phyloP scores from a whole-genome alignment of 1,139 yeast genomes.

The Suhomyces atakaporum region DNA sequence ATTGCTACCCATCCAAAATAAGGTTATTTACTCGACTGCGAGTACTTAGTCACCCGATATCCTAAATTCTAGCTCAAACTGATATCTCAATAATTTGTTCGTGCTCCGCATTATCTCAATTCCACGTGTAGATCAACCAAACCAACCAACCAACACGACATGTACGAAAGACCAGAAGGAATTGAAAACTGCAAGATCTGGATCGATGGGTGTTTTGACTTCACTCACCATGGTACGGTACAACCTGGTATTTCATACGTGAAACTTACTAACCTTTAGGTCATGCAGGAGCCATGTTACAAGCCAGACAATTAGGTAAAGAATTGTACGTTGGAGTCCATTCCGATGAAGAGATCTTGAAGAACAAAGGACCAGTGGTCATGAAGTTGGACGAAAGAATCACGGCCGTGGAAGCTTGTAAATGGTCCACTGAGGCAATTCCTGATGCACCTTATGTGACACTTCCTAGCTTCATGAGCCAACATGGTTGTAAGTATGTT shows the following conservation, averaged over 20 bases:
- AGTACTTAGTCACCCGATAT: background rate
- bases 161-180: conserved; percentile 49
- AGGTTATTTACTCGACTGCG: too few species aligned
- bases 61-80: background rate
- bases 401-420: conserved; percentile 83
- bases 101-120: background rate
- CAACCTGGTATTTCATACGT: background rate
- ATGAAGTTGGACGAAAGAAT: conserved; percentile 81
- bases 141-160: conserved; percentile 13
- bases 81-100: background rate
- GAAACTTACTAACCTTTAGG: conserved; percentile 34
- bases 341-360: conserved; percentile 79
- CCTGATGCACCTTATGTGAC: conserved; percentile 95
- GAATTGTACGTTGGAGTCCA: conserved; percentile 88
- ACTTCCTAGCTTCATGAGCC: conserved; percentile 75
- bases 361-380: conserved; percentile 91
- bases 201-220: conserved; percentile 98
- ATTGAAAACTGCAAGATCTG: conserved; percentile 59
- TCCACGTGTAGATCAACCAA: background rate
- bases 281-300: conserved; percentile 95
- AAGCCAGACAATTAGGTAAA: conserved; percentile 78
- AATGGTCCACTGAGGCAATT: conserved; percentile 80
- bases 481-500: conserved; percentile 76
- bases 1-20: too few species aligned
- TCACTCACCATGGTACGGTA: conserved; percentile 88